A percentile compares a stretch with the other conserved stretches of the same genome.
phyloP scores from a whole-genome alignment of 805 yeast species.

The Starmerella scarabaei region DNA sequence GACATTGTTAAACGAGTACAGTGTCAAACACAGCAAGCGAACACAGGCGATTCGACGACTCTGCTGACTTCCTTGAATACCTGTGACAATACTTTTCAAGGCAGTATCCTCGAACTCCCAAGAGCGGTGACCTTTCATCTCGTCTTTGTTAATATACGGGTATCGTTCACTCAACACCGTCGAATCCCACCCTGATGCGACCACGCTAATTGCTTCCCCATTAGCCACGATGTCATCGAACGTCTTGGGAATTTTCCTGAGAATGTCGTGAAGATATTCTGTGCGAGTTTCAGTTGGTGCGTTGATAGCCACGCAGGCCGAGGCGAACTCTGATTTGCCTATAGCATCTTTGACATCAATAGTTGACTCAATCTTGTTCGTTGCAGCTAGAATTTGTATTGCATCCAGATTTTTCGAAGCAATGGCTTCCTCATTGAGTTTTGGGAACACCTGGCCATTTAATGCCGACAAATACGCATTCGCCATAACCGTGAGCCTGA shows the following conservation, averaged over 20 bases:
- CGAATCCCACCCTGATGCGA: slow-evolving; percentile 69
- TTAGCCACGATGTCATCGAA: slow-evolving; percentile 62
- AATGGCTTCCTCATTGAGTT: neutral
- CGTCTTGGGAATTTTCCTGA: slow-evolving; percentile 55
- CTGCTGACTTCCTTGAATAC: slow-evolving; percentile 50
- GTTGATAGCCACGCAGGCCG: slow-evolving; percentile 30
- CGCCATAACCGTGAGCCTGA: neutral
- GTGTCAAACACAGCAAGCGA: slow-evolving; percentile 72
- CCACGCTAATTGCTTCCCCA: slow-evolving; percentile 70
- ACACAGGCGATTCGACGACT: slow-evolving; percentile 66
- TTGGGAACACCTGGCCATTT: neutral
- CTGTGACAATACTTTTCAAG: slow-evolving; percentile 37
- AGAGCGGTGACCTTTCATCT: neutral
- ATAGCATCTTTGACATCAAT: neutral
- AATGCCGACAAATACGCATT: neutral
- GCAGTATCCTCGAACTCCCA: slow-evolving; percentile 35
- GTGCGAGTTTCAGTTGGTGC: slow-evolving; percentile 20
- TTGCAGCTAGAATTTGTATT: slow-evolving; percentile 8
- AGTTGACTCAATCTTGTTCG: neutral
- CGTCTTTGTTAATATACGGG: slow-evolving; percentile 1
- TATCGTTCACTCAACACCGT: slow-evolving; percentile 29
- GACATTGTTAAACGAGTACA: slow-evolving; percentile 49
- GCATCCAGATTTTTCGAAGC: slow-evolving; percentile 6
- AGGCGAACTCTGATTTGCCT: slow-evolving; percentile 26
- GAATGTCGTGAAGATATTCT: slow-evolving; percentile 35